phyloP scores from a whole-genome alignment of 148 eudicot species.

The Amaranthus hypochondriacus region DNA sequence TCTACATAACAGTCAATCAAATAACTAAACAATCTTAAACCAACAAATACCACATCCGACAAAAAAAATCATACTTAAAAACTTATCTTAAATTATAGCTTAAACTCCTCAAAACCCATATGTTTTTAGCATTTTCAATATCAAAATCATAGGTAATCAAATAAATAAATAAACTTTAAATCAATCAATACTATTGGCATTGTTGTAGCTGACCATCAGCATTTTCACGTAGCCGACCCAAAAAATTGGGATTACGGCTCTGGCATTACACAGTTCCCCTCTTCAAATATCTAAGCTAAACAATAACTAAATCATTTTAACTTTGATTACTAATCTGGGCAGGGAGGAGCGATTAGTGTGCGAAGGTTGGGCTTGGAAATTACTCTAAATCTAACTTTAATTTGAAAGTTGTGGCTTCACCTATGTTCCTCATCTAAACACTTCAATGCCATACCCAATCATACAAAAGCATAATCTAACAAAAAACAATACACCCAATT shows the following conservation, averaged over 20 bases:
- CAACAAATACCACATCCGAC: neutral
- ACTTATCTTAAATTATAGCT: neutral
- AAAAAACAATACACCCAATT: slow-evolving; percentile 9
- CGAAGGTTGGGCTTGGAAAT: too few relatives aligned
- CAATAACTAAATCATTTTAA: neutral
- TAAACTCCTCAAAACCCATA: neutral
- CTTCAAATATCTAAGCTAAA: too few relatives aligned
- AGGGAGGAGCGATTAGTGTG: too few relatives aligned
- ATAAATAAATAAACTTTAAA: too few relatives aligned
- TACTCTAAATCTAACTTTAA: too few relatives aligned
- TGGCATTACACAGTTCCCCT: too few relatives aligned
- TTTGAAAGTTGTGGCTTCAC: too few relatives aligned
- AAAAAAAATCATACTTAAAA: neutral
- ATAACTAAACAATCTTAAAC: neutral
- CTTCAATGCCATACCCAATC: neutral
- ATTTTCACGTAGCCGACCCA: too few relatives aligned
- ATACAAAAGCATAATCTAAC: neutral
- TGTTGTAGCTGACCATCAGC: too few relatives aligned
- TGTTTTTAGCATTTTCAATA: neutral
- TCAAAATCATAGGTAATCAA: neutral
- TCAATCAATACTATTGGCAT: too few relatives aligned
- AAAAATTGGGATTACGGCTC: too few relatives aligned
- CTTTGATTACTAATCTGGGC: too few relatives aligned
- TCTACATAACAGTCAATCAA: neutral
- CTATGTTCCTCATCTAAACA: neutral